These are phyloP conservation scores for Cucurbita moschata DNA, from an alignment of 306 rosid genomes.

Conservation along the genomic window DNA sequence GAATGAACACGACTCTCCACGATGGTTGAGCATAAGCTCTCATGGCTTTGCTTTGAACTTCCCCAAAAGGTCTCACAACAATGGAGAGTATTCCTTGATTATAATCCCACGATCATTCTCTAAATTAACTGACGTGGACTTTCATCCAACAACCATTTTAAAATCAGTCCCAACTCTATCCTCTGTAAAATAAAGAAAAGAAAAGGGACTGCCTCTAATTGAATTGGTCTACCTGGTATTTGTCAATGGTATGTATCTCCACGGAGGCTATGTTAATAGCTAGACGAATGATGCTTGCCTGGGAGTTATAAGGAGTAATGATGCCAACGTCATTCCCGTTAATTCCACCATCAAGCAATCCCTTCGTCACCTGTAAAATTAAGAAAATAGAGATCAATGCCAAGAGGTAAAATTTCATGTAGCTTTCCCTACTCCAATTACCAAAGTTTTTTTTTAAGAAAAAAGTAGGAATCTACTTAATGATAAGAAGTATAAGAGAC, in stretches of 20 bases:
- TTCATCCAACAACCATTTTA: no score
- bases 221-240: slow-evolving; percentile 55
- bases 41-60: no score
- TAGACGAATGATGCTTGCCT: slow-evolving; percentile 59
- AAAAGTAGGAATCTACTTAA: background rate
- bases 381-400: slow-evolving; percentile 6
- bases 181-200: background rate
- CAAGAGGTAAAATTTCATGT: background rate
- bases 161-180: no score
- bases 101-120: no score
- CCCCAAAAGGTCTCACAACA: no score
- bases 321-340: slow-evolving; percentile 56
- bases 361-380: slow-evolving; percentile 44
- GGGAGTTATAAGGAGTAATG: slow-evolving; percentile 94
- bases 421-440: background rate
- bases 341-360: slow-evolving; percentile 56
- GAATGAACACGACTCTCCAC: no score
- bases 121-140: no score
- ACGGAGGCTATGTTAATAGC: slow-evolving; percentile 38
- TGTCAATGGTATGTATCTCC: slow-evolving; percentile 94
- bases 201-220: background rate
- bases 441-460: background rate
- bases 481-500: background rate
- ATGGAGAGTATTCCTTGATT: no score
- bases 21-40: no score